phyloP scores from a whole-genome alignment of 1,284 basidiomycete genomes.

The Sanguinoderma infundibulare region DNA sequence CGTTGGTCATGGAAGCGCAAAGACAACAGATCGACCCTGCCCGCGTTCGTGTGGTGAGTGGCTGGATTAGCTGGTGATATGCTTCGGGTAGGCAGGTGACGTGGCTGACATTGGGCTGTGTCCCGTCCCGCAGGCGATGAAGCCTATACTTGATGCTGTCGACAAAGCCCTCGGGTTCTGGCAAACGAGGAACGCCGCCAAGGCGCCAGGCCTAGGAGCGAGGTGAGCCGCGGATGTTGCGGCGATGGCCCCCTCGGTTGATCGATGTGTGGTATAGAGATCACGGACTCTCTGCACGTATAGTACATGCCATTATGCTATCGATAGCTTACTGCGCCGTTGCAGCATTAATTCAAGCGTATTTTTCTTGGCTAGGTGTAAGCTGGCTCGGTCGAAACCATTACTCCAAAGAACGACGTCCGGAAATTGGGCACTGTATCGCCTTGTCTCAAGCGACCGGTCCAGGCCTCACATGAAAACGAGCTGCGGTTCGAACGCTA shows the following conservation, averaged over 20 bases:
- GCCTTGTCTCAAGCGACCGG: not conserved
- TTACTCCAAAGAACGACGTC: too few relatives aligned
- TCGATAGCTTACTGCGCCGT: slow-evolving; percentile 10
- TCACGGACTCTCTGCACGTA: slow-evolving; percentile 17
- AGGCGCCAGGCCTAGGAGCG: slow-evolving; percentile 10
- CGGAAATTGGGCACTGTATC: not conserved
- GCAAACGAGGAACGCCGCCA: slow-evolving; percentile 34
- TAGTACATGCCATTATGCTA: slow-evolving; percentile 9
- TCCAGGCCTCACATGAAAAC: not conserved
- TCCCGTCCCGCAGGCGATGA: slow-evolving; percentile 66
- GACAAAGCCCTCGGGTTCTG: slow-evolving; percentile 75
- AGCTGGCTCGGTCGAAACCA: too few relatives aligned
- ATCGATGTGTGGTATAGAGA: slow-evolving; percentile 8
- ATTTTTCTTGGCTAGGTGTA: not conserved
- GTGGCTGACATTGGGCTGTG: not conserved
- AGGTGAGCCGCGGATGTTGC: slow-evolving; percentile 17
- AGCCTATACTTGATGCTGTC: slow-evolving; percentile 79
- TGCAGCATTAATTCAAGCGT: slow-evolving; percentile 13
- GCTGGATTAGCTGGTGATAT: not conserved
- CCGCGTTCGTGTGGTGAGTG: slow-evolving; percentile 70
- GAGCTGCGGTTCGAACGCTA: not conserved
- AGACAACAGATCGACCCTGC: slow-evolving; percentile 65
- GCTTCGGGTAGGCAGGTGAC: not conserved
- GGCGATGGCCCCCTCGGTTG: not conserved
- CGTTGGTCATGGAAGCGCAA: slow-evolving; percentile 69